phyloP scores from a whole-genome alignment of 23 red algal genomes.

The Pyropia haitanensis region DNA sequence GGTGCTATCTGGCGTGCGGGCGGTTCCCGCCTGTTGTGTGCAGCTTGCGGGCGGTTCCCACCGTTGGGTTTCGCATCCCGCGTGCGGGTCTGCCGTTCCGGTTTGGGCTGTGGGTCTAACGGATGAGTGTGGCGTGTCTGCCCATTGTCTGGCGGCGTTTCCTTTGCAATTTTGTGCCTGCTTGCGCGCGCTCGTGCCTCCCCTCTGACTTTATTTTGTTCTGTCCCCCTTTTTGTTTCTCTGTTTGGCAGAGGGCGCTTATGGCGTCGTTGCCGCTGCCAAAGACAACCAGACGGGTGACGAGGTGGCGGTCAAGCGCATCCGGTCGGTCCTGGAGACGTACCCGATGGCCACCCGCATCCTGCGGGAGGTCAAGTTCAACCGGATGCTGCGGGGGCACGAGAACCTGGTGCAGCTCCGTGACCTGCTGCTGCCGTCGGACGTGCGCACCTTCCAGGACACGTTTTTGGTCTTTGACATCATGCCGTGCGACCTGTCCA shows the following conservation, averaged over 20 bases:
- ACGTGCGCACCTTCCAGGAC: slow-evolving; percentile 86
- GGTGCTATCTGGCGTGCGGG: no score
- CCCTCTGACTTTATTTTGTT: no score
- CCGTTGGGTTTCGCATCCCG: no score
- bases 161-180: no score
- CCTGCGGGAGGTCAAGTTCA: slow-evolving; percentile 81
- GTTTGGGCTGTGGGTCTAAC: no score
- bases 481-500: slow-evolving; percentile 88
- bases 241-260: slow-evolving; percentile 64
- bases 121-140: no score
- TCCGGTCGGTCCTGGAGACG: slow-evolving; percentile 70
- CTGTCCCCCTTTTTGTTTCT: no score
- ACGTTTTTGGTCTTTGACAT: slow-evolving; percentile 97
- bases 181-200: no score
- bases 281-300: slow-evolving; percentile 65
- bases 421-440: slow-evolving; percentile 74
- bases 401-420: slow-evolving; percentile 86
- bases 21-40: no score
- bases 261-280: slow-evolving; percentile 88
- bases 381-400: slow-evolving; percentile 68
- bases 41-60: no score
- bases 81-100: no score
- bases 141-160: no score
- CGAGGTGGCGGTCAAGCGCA: slow-evolving; percentile 85
- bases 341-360: slow-evolving; percentile 84